Evolutionary conservation across 2,329 filamentous ascomycete genomes (phyloP).

Genomic region (Alternaria sp.): DNA sequence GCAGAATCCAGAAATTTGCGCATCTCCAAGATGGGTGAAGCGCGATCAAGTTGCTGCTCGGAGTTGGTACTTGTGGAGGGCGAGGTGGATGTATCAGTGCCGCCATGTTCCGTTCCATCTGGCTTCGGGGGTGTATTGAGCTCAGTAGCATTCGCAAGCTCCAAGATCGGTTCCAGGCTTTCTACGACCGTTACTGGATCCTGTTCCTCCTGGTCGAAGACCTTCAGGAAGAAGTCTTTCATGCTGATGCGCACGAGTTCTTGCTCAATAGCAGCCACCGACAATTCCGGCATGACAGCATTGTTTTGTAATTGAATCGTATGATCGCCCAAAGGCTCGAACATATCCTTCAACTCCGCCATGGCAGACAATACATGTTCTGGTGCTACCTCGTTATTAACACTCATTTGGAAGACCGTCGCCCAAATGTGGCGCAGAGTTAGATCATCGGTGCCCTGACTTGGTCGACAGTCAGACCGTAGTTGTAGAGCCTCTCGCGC

Average conservation of each 20-base stretch:
- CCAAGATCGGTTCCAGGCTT: conserved; percentile 89
- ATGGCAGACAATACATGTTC: conserved; percentile 70
- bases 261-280: conserved; percentile 81
- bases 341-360: conserved; percentile 66
- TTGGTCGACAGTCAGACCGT: conserved; percentile 35
- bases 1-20: conserved; percentile 85
- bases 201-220: conserved; percentile 84
- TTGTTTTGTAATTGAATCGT: conserved; percentile 80
- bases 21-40: conserved; percentile 71
- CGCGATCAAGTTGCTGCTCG: conserved; percentile 16
- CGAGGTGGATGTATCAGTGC: conserved; percentile 19
- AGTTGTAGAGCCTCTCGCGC: conserved; percentile 63
- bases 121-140: conserved; percentile 7
- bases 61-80: conserved; percentile 18
- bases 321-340: conserved; percentile 59
- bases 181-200: conserved; percentile 89
- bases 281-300: conserved; percentile 86
- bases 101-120: conserved; percentile 16
- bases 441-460: conserved; percentile 52
- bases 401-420: conserved; percentile 68
- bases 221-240: conserved; percentile 92
- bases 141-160: conserved; percentile 58
- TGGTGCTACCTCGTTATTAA: conserved; percentile 64
- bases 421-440: conserved; percentile 72
- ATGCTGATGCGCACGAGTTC: conserved; percentile 93